These are phyloP conservation scores for Parmelia sp. DNA, from an alignment of 495 filamentous ascomycete species.

Conservation along the genomic window DNA sequence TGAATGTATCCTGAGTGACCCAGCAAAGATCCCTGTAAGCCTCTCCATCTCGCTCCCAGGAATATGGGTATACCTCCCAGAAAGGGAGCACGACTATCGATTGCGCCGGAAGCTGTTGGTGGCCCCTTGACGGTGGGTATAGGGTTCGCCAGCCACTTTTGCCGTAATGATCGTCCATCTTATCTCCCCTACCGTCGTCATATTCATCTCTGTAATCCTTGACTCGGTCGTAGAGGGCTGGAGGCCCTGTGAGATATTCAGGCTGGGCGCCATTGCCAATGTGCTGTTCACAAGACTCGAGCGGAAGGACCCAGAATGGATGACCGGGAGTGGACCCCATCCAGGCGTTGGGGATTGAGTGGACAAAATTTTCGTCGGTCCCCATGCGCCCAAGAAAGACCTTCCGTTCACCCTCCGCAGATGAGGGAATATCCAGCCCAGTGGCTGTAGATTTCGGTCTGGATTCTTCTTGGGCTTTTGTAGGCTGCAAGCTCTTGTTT, in stretches of 20 bases:
- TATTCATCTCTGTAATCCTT: conserved; percentile 11
- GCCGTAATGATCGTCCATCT: conserved; percentile 18
- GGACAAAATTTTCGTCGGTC: conserved; percentile 16
- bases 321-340: conserved; percentile 27
- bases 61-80: conserved; percentile 25
- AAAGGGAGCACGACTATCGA: conserved; percentile 23
- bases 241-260: conserved; percentile 22
- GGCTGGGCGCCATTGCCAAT: neutral
- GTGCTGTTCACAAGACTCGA: conserved; percentile 6
- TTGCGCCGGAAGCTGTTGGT: neutral
- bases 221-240: conserved; percentile 14
- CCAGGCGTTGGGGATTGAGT: conserved; percentile 28
- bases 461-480: neutral
- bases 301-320: conserved; percentile 26
- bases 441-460: neutral
- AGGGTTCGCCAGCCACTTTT: conserved; percentile 12
- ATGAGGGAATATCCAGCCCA: neutral
- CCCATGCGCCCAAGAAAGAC: conserved; percentile 28
- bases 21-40: conserved; percentile 16
- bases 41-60: conserved; percentile 23
- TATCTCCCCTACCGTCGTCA: conserved; percentile 10
- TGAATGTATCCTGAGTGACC: conserved; percentile 15
- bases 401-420: conserved; percentile 5
- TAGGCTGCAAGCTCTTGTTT: neutral
- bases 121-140: conserved; percentile 5